phyloP scores from a whole-genome alignment of 352 stramenopile species.

The Pythium chondricola region DNA sequence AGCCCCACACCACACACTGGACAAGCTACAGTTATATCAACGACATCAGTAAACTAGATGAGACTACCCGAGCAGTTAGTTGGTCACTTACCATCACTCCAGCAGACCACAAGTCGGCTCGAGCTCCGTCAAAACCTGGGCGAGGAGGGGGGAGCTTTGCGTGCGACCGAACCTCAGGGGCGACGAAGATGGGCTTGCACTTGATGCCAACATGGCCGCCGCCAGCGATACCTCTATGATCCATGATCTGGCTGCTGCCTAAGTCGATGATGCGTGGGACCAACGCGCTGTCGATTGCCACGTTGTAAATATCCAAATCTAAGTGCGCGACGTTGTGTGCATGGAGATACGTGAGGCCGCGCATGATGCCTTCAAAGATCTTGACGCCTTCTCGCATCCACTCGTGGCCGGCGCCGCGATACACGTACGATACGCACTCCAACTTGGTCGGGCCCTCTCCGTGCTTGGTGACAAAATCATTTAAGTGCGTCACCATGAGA shows the following conservation, averaged over 20 bases:
- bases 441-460: slow-evolving; percentile 59
- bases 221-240: slow-evolving; percentile 52
- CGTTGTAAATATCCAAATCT: slow-evolving; percentile 84
- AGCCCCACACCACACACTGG: slow-evolving; percentile 77
- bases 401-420: slow-evolving; percentile 58
- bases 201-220: slow-evolving; percentile 72
- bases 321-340: slow-evolving; percentile 71
- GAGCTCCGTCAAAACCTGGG: slow-evolving; percentile 65
- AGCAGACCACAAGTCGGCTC: slow-evolving; percentile 72
- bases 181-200: slow-evolving; percentile 73
- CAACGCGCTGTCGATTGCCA: slow-evolving; percentile 55
- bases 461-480: slow-evolving; percentile 56
- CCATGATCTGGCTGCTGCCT: slow-evolving; percentile 72
- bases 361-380: slow-evolving; percentile 60
- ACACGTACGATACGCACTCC: slow-evolving; percentile 78
- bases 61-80: neutral
- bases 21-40: slow-evolving; percentile 41
- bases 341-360: slow-evolving; percentile 74
- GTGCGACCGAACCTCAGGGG: slow-evolving; percentile 63
- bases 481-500: slow-evolving; percentile 64
- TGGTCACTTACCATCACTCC: slow-evolving; percentile 64
- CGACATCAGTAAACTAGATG: neutral
- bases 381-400: slow-evolving; percentile 72
- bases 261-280: slow-evolving; percentile 73
- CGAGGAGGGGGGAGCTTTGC: slow-evolving; percentile 45